Percentiles rank a stretch among this genome's conserved stretches.
Conservation (phyloP, 495 filamentous ascomycete species). For the Podospora bellae-mahoneyi region DNA sequence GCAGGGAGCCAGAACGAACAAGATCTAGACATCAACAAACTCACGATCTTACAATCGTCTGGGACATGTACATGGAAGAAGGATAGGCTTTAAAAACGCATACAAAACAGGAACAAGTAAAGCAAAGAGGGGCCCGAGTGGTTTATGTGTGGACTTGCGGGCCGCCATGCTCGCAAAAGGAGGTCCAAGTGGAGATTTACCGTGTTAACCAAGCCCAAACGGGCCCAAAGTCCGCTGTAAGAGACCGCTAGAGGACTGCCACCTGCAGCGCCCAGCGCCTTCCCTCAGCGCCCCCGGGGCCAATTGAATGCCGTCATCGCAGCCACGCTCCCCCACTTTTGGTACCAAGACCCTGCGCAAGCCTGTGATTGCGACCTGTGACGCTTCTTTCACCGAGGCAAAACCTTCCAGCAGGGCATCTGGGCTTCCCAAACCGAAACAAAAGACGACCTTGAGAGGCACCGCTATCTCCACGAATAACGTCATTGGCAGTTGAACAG, state of each 20-base stretch:
- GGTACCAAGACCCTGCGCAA: not conserved
- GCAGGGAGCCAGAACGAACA: not conserved
- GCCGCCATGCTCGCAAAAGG: not conserved
- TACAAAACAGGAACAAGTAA: slow-evolving; percentile 3
- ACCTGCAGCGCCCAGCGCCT: not conserved
- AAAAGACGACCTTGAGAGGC: not conserved
- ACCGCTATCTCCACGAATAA: not conserved
- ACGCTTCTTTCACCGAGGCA: slow-evolving; percentile 8
- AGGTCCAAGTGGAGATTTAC: not conserved
- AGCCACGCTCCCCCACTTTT: slow-evolving; percentile 10
- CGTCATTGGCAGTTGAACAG: not conserved
- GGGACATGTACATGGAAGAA: not conserved
- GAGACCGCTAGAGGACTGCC: not conserved
- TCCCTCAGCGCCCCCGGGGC: not conserved
- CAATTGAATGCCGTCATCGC: slow-evolving; percentile 8
- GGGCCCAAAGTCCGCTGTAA: not conserved
- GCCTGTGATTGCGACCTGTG: not conserved
- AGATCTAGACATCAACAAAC: not conserved
- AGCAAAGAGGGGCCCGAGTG: slow-evolving; percentile 1
- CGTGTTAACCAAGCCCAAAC: slow-evolving; percentile 7
- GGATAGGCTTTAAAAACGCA: not conserved
- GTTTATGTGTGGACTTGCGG: slow-evolving; percentile 6
- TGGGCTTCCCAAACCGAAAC: not conserved
- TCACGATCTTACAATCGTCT: not conserved
- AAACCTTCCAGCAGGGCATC: not conserved